These are phyloP conservation scores for Kluyveromyces wickerhamii DNA, from an alignment of 805 yeast genomes.

Conservation along the genomic window DNA sequence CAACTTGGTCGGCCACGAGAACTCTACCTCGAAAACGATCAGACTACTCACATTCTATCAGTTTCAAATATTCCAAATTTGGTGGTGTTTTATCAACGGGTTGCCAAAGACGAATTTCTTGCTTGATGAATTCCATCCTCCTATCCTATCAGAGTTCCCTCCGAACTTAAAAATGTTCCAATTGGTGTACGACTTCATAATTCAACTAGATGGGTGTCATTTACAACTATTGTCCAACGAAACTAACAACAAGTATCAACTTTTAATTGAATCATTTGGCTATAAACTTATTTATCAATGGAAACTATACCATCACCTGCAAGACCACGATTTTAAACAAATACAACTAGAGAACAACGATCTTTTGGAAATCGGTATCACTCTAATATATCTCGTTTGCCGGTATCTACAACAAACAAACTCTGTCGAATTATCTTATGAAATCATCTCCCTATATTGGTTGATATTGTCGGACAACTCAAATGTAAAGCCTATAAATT, in stretches of 20 bases:
- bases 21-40: conserved; percentile 5
- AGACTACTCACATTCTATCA: conserved; percentile 22
- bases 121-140: conserved; percentile 22
- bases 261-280: conserved; percentile 18
- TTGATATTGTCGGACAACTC: conserved; percentile 16
- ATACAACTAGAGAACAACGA: conserved; percentile 17
- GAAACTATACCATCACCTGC: conserved; percentile 20
- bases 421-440: conserved; percentile 17
- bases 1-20: conserved; percentile 5
- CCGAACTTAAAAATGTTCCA: conserved; percentile 20
- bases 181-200: conserved; percentile 14
- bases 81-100: conserved; percentile 26
- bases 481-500: conserved; percentile 12
- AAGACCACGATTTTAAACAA: conserved; percentile 16
- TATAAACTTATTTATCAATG: conserved; percentile 13
- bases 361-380: conserved; percentile 22
- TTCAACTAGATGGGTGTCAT: conserved; percentile 21
- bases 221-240: conserved; percentile 12
- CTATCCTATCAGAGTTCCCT: conserved; percentile 13
- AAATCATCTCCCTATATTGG: conserved; percentile 25
- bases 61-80: conserved; percentile 24
- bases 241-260: conserved; percentile 12
- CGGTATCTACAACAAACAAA: conserved; percentile 10
- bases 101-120: conserved; percentile 22
- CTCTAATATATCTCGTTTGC: conserved; percentile 20